A percentile compares a stretch with the other conserved stretches of the same genome.
phyloP scores from a whole-genome alignment of 1,284 basidiomycete genomes.

The Mycena citricolor region DNA sequence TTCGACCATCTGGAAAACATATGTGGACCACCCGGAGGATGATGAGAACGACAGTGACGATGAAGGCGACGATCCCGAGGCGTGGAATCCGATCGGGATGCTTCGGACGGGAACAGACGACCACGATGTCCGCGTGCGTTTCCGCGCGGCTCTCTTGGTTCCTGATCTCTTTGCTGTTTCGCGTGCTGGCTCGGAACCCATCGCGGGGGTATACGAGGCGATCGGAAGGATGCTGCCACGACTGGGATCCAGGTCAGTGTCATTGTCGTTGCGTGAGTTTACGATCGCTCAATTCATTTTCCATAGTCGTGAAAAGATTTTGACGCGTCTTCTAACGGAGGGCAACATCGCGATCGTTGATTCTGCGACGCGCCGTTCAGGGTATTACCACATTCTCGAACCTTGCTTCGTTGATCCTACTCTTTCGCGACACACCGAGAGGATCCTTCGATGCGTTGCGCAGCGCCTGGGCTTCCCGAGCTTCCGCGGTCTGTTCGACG shows the following conservation, averaged over 20 bases:
- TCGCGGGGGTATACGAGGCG: conserved; percentile 43
- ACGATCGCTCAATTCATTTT: too few relatives aligned
- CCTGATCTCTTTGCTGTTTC: conserved; percentile 59
- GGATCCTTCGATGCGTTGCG: conserved; percentile 64
- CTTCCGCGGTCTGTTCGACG: conserved; percentile 71
- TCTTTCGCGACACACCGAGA: conserved; percentile 64
- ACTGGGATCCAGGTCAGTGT: conserved; percentile 26
- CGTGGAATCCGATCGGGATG: conserved; percentile 42
- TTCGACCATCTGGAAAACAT: conserved; percentile 57
- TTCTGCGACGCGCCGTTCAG: conserved; percentile 77
- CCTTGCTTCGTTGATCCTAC: conserved; percentile 47
- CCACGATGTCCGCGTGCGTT: conserved; percentile 83
- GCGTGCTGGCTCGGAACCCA: conserved; percentile 28
- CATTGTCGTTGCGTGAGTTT: too few relatives aligned
- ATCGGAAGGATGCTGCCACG: conserved; percentile 46
- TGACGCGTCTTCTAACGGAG: conserved; percentile 77
- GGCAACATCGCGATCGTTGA: conserved; percentile 85
- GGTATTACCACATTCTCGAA: conserved; percentile 88
- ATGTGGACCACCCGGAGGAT: too few relatives aligned
- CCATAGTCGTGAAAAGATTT: conserved; percentile 70
- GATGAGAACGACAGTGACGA: conserved; percentile 31
- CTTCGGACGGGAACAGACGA: conserved; percentile 62
- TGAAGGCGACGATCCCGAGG: conserved; percentile 30
- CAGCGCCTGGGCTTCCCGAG: conserved; percentile 66
- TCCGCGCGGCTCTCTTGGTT: conserved; percentile 67